phyloP scores from a whole-genome alignment of 805 yeast species.

The Cyberlindnera xishuangbannaensis region DNA sequence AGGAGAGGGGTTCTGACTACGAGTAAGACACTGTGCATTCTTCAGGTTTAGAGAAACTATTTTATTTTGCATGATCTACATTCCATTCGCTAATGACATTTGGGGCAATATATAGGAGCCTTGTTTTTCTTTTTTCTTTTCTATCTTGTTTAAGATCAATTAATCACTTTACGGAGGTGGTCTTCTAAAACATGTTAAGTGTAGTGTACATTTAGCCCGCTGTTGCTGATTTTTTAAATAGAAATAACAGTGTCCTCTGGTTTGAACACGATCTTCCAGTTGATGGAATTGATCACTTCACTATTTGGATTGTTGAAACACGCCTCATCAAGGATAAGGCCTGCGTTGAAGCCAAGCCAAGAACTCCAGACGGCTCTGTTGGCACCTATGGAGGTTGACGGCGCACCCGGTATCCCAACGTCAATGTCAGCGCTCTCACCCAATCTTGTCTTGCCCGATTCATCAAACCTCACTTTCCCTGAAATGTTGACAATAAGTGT shows the following conservation, averaged over 20 bases:
- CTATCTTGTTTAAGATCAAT: too few species aligned
- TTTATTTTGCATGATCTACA: too few species aligned
- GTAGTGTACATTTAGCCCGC: too few species aligned
- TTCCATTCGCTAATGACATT: too few species aligned
- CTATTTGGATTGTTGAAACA: slow-evolving; percentile 30
- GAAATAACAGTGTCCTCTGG: slow-evolving; percentile 46
- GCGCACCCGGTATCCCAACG: slow-evolving; percentile 7
- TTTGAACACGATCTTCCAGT: slow-evolving; percentile 59
- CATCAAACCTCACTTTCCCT: slow-evolving; percentile 68
- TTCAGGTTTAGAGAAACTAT: not conserved
- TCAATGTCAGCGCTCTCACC: slow-evolving; percentile 58
- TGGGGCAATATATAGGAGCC: too few species aligned
- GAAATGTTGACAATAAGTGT: slow-evolving; percentile 43
- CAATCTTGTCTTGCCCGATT: slow-evolving; percentile 58
- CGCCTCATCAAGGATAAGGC: slow-evolving; percentile 53
- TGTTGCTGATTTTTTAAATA: slow-evolving; percentile 9
- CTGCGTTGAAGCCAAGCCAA: slow-evolving; percentile 62
- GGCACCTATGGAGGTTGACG: not conserved
- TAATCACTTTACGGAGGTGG: too few species aligned
- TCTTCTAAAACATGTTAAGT: too few species aligned
- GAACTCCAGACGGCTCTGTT: slow-evolving; percentile 45
- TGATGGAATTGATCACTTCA: slow-evolving; percentile 53
- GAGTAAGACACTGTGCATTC: slow-evolving; percentile 1
- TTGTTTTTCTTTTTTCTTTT: too few species aligned
- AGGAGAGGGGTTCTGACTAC: slow-evolving; percentile 12